Evolutionary conservation across 768 basidiomycete species (phyloP).

Genomic region (Lyophyllum atratum): DNA sequence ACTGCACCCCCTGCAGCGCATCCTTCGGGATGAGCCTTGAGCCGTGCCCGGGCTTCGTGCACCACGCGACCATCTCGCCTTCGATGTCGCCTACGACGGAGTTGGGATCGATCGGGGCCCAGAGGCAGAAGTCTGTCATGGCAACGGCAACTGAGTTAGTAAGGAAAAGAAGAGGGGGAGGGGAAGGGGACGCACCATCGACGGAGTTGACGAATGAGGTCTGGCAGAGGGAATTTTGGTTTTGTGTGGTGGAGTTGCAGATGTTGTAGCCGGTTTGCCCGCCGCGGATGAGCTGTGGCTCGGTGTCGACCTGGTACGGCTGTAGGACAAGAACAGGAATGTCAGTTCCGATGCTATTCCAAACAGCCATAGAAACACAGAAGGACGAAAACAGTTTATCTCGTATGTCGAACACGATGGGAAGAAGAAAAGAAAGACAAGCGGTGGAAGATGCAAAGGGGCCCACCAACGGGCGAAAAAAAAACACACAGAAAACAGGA

Average conservation of each 20-base stretch:
- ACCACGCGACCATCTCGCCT: constrained; percentile 74
- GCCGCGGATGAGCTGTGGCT: constrained; percentile 41
- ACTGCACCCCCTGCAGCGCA: constrained; percentile 65
- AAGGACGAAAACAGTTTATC: too few species aligned
- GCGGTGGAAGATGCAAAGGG: not conserved
- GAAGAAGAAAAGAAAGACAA: not conserved
- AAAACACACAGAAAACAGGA: not conserved
- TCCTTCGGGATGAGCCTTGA: constrained; percentile 74
- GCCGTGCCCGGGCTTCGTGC: constrained; percentile 69
- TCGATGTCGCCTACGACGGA: constrained; percentile 66
- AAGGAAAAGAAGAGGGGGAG: constrained; percentile 2
- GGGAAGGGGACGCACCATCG: constrained; percentile 38
- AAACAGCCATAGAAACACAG: too few species aligned
- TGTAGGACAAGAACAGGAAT: constrained; percentile 6
- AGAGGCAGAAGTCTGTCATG: constrained; percentile 66
- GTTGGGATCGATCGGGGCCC: constrained; percentile 55
- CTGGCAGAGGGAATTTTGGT: constrained; percentile 52
- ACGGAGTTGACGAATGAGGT: constrained; percentile 53
- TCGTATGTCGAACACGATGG: not conserved
- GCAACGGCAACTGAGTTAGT: constrained; percentile 3
- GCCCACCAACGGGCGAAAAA: not conserved
- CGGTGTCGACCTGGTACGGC: constrained; percentile 31
- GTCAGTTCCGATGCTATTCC: not conserved
- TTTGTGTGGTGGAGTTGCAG: constrained; percentile 60
- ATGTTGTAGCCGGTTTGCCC: constrained; percentile 59